Percentiles rank a stretch among this genome's conserved stretches.
Evolutionary conservation across 2,329 filamentous ascomycete species (phyloP).

Genomic region (Pestalotiopsis sp.): DNA sequence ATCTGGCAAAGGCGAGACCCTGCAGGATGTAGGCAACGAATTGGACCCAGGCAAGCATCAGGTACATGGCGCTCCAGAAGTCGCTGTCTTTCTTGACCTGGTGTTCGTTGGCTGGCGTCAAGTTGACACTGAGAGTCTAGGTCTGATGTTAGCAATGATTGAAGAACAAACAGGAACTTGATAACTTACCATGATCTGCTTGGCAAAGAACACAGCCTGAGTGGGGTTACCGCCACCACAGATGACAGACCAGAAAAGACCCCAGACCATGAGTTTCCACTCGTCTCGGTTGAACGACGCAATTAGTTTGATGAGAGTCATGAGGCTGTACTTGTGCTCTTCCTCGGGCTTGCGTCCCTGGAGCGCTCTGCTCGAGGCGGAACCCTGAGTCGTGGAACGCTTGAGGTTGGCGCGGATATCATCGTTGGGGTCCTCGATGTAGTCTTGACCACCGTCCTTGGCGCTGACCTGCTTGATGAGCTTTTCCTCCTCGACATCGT

Average conservation of each 20-base stretch:
- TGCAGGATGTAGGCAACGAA: constrained; percentile 70
- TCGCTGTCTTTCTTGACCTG: constrained; percentile 71
- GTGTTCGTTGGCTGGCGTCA: constrained; percentile 52
- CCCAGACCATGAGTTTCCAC: constrained; percentile 71
- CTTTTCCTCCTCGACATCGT: constrained; percentile 53
- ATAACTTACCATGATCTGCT: constrained; percentile 69
- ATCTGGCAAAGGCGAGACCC: constrained; percentile 77
- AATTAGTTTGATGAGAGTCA: constrained; percentile 78
- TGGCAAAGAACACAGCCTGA: constrained; percentile 83
- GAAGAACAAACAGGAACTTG: constrained; percentile 6
- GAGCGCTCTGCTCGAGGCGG: constrained; percentile 72
- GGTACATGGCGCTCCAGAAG: constrained; percentile 89
- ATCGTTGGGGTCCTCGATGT: constrained; percentile 62
- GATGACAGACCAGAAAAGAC: constrained; percentile 73
- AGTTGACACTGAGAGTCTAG: constrained; percentile 35
- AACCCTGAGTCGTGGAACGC: constrained; percentile 57
- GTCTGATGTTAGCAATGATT: constrained; percentile 16
- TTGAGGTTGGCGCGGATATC: constrained; percentile 60
- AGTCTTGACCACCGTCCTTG: constrained; percentile 40
- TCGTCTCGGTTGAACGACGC: constrained; percentile 78
- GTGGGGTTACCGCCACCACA: constrained; percentile 81
- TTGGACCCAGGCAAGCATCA: constrained; percentile 78
- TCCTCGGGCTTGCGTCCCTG: constrained; percentile 54
- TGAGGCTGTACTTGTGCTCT: constrained; percentile 66
- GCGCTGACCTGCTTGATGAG: constrained; percentile 51